A percentile compares a stretch with the other conserved stretches of the same genome.
These are phyloP conservation scores for Colletotrichum euphorbiae DNA, from an alignment of 2,329 filamentous ascomycete genomes.

Conservation along the genomic window DNA sequence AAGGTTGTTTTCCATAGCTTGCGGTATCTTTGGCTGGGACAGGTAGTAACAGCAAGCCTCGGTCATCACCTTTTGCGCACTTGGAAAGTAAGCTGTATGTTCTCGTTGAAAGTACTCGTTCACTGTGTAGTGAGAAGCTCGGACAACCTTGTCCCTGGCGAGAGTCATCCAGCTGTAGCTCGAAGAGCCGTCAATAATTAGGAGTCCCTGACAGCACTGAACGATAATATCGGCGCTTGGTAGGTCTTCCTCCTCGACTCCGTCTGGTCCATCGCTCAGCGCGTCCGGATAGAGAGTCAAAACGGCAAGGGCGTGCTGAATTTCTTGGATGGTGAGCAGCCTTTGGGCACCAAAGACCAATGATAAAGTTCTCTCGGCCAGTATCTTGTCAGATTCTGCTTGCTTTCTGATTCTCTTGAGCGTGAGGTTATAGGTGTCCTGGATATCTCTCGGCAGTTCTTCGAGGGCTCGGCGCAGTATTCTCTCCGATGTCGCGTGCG, in stretches of 20 bases:
- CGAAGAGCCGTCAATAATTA: neutral
- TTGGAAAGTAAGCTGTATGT: too few relatives aligned
- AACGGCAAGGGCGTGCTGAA: neutral
- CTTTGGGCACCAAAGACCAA: neutral
- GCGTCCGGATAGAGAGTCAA: neutral
- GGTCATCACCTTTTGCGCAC: too few relatives aligned
- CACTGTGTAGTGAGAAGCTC: too few relatives aligned
- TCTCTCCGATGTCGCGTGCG: neutral
- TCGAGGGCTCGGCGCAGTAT: neutral
- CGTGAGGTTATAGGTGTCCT: neutral
- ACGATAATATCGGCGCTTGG: neutral
- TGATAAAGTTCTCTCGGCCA: neutral
- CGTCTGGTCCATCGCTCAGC: neutral
- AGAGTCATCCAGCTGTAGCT: too few relatives aligned
- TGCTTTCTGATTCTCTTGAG: neutral
- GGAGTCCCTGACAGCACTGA: neutral
- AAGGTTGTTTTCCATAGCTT: too few relatives aligned
- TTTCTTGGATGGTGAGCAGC: neutral
- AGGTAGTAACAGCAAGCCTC: too few relatives aligned
- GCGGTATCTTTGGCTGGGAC: too few relatives aligned
- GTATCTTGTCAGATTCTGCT: neutral
- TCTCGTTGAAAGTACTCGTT: too few relatives aligned
- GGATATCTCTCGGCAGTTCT: neutral
- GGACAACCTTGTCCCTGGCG: too few relatives aligned
- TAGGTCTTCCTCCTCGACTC: neutral